Percentiles rank a stretch among this genome's conserved stretches.
These are phyloP conservation scores for Phytophthora constricta DNA, from an alignment of 352 stramenopile species.

Conservation along the genomic window DNA sequence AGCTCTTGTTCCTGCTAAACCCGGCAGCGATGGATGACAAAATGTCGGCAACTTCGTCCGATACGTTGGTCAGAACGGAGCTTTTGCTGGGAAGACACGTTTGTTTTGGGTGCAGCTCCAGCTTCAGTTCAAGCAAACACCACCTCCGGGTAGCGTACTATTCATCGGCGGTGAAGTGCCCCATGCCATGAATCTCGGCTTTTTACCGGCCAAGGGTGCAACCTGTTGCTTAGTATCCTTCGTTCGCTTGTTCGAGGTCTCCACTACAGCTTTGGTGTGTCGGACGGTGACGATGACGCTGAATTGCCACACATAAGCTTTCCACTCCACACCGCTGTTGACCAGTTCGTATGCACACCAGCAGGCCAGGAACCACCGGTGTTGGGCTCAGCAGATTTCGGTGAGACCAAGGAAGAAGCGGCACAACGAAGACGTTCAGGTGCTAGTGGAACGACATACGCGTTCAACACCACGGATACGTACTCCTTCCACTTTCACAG, in stretches of 20 bases:
- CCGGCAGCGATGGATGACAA: constrained; percentile 3
- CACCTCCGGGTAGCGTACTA: constrained; percentile 43
- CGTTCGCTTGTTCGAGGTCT: constrained; percentile 59
- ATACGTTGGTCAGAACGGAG: constrained; percentile 26
- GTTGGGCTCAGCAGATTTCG: constrained; percentile 60
- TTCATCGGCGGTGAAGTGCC: constrained; percentile 77
- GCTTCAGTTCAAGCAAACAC: constrained; percentile 69
- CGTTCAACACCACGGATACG: constrained; percentile 66
- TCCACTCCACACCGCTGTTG: constrained; percentile 65
- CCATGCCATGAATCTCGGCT: constrained; percentile 54
- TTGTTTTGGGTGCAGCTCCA: constrained; percentile 77
- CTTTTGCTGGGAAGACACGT: constrained; percentile 56
- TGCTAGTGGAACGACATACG: constrained; percentile 37
- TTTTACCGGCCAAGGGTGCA: constrained; percentile 61
- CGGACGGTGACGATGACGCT: constrained; percentile 38
- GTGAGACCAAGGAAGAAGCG: constrained; percentile 49
- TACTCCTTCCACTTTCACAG: constrained; percentile 82
- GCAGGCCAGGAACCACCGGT: constrained; percentile 36
- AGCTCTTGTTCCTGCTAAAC: constrained; percentile 74
- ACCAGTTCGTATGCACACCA: constrained; percentile 68
- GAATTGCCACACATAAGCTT: constrained; percentile 76
- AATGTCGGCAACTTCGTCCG: background rate
- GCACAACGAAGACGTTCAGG: constrained; percentile 40
- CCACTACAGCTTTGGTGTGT: constrained; percentile 61
- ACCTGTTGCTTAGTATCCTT: constrained; percentile 60